These are phyloP conservation scores for Coemansia pectinata DNA, from an alignment of 192 early-diverging fungal species.

Conservation along the genomic window DNA sequence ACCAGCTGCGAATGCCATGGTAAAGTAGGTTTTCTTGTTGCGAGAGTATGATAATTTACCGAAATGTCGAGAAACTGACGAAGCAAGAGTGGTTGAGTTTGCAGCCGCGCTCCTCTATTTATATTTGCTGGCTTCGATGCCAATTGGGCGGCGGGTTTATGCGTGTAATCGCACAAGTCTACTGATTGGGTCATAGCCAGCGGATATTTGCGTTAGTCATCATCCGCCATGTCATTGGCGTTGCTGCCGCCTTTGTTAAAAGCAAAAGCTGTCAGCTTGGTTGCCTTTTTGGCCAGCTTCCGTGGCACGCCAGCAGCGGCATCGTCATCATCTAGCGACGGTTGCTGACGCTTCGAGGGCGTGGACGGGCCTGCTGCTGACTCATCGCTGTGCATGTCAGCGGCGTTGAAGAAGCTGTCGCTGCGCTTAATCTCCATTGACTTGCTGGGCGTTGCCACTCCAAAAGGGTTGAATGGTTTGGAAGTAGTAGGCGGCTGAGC, in stretches of 20 bases:
- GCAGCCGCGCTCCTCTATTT: neutral
- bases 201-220: neutral
- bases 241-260: constrained; percentile 15
- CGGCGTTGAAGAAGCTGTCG: constrained; percentile 50
- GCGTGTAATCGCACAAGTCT: neutral
- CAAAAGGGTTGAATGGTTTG: constrained; percentile 53
- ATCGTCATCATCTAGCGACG: neutral
- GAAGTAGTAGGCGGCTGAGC: constrained; percentile 35
- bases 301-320: constrained; percentile 4
- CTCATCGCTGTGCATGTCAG: constrained; percentile 17
- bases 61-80: neutral
- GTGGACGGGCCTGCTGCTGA: constrained; percentile 11
- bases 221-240: neutral
- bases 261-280: constrained; percentile 26
- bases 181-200: neutral
- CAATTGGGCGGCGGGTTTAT: neutral
- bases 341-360: constrained; percentile 24
- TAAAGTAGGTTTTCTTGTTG: neutral
- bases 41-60: neutral
- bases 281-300: constrained; percentile 29
- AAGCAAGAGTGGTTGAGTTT: neutral
- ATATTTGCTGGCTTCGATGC: neutral
- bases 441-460: constrained; percentile 28
- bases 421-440: constrained; percentile 50
- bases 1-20: constrained; percentile 53